phyloP scores from a whole-genome alignment of 2,329 filamentous ascomycete species.

The Xylariaceae sp. region DNA sequence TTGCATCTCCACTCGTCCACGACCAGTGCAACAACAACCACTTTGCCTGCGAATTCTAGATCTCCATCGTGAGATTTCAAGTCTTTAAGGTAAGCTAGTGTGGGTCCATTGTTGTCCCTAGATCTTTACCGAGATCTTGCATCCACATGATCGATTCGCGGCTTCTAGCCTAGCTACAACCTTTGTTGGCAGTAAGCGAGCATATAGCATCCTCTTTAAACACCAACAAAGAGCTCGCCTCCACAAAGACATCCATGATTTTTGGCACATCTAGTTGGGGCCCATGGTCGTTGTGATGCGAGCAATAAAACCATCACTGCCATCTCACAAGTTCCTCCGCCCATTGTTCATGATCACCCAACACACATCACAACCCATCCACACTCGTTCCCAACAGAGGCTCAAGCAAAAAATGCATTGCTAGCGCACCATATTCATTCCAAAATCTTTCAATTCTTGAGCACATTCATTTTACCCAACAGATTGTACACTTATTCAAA shows the following conservation, averaged over 20 bases:
- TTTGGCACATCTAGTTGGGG: too few species aligned
- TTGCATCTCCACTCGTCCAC: background rate
- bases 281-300: too few species aligned
- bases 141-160: background rate
- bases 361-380: background rate
- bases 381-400: background rate
- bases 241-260: background rate
- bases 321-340: too few species aligned
- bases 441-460: background rate
- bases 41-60: background rate
- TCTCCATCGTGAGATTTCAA: background rate
- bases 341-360: too few species aligned
- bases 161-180: background rate
- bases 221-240: background rate
- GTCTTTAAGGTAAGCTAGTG: constrained; percentile 8
- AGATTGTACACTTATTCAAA: background rate
- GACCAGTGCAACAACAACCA: background rate
- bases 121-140: constrained; percentile 1
- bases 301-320: too few species aligned
- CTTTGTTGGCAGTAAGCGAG: background rate
- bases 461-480: constrained; percentile 1
- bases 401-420: background rate
- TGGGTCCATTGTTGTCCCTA: background rate
- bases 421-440: background rate
- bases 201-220: background rate